Conservation (phyloP, 257 asterid genomes). For the Gynochthodes officinalis region DNA sequence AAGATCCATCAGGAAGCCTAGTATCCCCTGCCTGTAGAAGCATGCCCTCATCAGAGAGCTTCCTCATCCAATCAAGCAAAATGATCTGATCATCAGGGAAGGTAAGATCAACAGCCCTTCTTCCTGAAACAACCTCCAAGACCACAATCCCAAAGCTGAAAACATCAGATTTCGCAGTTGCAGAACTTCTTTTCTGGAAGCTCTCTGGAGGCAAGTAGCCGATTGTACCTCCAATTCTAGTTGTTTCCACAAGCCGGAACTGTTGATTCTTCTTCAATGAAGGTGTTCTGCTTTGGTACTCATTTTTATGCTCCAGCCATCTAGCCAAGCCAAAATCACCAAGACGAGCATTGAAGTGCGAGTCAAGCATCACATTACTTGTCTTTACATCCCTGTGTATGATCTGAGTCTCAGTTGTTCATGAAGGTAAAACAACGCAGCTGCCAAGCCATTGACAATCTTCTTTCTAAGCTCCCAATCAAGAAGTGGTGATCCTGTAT, state of each 20-base stretch:
- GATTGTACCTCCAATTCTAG: constrained; percentile 80
- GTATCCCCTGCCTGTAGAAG: constrained; percentile 58
- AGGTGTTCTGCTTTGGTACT: constrained; percentile 37
- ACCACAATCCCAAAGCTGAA: constrained; percentile 90
- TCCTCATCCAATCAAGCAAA: constrained; percentile 71
- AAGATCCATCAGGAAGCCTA: constrained; percentile 52
- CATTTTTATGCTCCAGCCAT: constrained; percentile 77
- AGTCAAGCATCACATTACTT: constrained; percentile 92
- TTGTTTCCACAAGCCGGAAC: constrained; percentile 61
- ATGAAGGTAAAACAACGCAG: constrained; percentile 78
- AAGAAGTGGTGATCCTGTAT: constrained; percentile 23
- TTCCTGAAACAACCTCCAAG: constrained; percentile 69
- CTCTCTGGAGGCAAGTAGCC: constrained; percentile 95
- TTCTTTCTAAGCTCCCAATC: constrained; percentile 59
- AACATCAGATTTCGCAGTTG: constrained; percentile 82
- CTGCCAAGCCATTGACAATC: constrained; percentile 62
- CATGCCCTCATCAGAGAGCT: constrained; percentile 68
- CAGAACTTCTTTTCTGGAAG: constrained; percentile 50
- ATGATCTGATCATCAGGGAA: constrained; percentile 75
- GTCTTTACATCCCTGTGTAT: constrained; percentile 91
- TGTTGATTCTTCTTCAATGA: constrained; percentile 39
- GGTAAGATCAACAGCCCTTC: constrained; percentile 78
- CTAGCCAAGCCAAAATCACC: constrained; percentile 96
- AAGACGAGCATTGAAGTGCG: constrained; percentile 67
- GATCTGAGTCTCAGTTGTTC: constrained; percentile 82